These are phyloP conservation scores for Agastache rugosa DNA, from an alignment of 257 asterid genomes.

Conservation along the genomic window DNA sequence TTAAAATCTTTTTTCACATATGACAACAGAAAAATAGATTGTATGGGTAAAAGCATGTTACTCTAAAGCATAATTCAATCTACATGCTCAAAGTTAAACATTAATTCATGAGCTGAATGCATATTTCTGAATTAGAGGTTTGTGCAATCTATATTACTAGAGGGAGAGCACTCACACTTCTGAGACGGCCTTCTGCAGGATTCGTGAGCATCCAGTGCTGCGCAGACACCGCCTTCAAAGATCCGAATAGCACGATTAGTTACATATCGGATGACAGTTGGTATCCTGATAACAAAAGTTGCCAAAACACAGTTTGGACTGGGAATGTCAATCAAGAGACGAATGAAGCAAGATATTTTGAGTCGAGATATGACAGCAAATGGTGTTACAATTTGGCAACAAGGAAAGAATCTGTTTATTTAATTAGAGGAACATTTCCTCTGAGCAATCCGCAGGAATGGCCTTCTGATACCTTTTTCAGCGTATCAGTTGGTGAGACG, in stretches of 20 bases:
- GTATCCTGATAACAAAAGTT: conserved; percentile 48
- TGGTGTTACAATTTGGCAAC: conserved; percentile 63
- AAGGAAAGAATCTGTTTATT: conserved; percentile 45
- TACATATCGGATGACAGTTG: conserved; percentile 52
- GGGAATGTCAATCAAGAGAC: conserved; percentile 35
- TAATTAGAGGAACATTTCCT: conserved; percentile 59
- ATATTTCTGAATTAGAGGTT: neutral
- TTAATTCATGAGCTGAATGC: no score
- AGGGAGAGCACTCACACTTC: neutral
- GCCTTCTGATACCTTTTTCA: conserved; percentile 40
- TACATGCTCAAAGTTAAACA: neutral
- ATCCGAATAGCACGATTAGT: conserved; percentile 39
- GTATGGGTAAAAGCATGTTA: neutral
- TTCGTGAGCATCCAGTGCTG: conserved; percentile 60
- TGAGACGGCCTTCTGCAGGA: conserved; percentile 42
- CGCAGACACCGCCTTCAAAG: conserved; percentile 37
- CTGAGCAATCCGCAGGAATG: conserved; percentile 41
- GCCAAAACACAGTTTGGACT: conserved; percentile 44
- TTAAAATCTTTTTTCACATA: neutral
- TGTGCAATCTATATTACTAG: neutral
- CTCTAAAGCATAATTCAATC: neutral
- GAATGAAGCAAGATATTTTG: conserved; percentile 47
- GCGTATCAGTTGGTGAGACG: conserved; percentile 51
- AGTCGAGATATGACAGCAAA: conserved; percentile 43
- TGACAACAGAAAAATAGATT: neutral